phyloP scores from a whole-genome alignment of 1,139 yeast genomes.

The Nakaseomyces bracarensis region DNA sequence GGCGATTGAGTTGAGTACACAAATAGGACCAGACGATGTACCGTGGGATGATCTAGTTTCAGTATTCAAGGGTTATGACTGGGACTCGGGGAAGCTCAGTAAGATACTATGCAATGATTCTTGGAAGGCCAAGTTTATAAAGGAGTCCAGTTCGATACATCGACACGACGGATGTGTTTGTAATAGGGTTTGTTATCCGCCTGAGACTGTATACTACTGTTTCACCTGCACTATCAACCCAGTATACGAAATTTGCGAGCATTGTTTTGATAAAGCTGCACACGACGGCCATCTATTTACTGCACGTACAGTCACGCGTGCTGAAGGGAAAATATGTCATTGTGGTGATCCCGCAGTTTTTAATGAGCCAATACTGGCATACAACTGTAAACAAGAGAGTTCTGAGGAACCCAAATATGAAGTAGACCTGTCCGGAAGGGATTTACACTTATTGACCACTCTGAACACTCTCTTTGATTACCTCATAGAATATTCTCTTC shows the following conservation, averaged over 20 bases:
- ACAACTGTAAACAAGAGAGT: conserved; percentile 39
- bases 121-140: background rate
- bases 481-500: conserved; percentile 3
- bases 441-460: background rate
- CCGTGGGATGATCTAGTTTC: background rate
- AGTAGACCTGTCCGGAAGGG: conserved; percentile 2
- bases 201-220: conserved; percentile 29
- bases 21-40: background rate
- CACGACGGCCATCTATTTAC: conserved; percentile 75
- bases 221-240: conserved; percentile 31
- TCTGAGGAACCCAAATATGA: background rate
- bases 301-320: conserved; percentile 64
- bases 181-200: conserved; percentile 22
- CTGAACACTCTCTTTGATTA: background rate
- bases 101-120: conserved; percentile 1
- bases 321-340: conserved; percentile 90
- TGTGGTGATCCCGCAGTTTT: conserved; percentile 82
- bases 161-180: conserved; percentile 25
- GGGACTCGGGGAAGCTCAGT: background rate
- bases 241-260: conserved; percentile 48
- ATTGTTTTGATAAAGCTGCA: conserved; percentile 61
- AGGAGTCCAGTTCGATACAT: conserved; percentile 2
- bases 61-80: background rate
- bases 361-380: conserved; percentile 17
- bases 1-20: background rate